These are phyloP conservation scores for Hura crepitans DNA, from an alignment of 441 rosid species.

Conservation along the genomic window DNA sequence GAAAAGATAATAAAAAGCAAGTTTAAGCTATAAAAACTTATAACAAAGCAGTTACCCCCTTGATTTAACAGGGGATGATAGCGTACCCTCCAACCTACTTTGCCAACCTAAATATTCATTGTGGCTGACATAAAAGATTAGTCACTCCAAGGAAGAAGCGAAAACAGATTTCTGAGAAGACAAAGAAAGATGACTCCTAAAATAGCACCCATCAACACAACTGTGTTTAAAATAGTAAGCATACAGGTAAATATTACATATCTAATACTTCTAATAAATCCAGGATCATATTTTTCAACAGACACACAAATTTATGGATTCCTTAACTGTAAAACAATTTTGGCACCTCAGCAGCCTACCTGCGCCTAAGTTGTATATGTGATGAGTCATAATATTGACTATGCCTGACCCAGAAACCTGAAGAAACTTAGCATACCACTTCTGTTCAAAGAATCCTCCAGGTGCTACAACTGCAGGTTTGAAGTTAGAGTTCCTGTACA, in stretches of 20 bases:
- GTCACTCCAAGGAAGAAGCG: not conserved
- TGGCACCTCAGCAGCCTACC: conserved; percentile 37
- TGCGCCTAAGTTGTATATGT: conserved; percentile 89
- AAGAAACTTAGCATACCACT: conserved; percentile 75
- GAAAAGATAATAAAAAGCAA: not conserved
- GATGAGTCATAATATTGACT: conserved; percentile 70
- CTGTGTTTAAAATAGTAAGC: not conserved
- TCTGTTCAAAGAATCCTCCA: conserved; percentile 74
- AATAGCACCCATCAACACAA: not conserved
- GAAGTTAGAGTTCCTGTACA: conserved; percentile 44
- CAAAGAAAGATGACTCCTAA: conserved; percentile 7
- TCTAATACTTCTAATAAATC: not conserved
- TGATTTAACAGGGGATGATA: not conserved
- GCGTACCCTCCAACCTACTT: not conserved
- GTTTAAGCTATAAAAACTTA: not conserved
- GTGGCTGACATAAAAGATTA: not conserved
- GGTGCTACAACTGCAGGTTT: conserved; percentile 79
- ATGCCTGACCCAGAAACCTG: conserved; percentile 66
- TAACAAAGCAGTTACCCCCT: not conserved
- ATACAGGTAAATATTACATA: not conserved
- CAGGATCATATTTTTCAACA: not conserved
- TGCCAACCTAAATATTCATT: not conserved
- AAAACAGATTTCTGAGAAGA: not conserved
- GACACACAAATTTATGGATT: not conserved
- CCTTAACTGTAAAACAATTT: conserved; percentile 1